Base-by-base conservation (phyloP, 2,329 filamentous ascomycete genomes). In the Ceratocystis alfenasii region DNA sequence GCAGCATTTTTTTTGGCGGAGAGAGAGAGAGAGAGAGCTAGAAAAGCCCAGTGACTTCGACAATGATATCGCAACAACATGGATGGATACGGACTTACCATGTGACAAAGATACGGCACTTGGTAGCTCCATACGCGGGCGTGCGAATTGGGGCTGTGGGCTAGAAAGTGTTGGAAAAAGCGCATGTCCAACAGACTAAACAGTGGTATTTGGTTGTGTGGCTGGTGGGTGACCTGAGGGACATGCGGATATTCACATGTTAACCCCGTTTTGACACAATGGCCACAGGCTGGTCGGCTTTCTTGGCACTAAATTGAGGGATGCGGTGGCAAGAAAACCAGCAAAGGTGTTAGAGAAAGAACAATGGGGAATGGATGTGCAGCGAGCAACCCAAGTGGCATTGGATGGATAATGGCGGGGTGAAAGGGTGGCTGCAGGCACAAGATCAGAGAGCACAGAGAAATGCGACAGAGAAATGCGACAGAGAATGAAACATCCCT, bases 161-260 rank as follows among this genome's bases (percentile, higher is more conserved):
- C 85, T 17, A 87, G 74, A 69, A 87, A 87, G 72, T 87, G 83
- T 72, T 87, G 85, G 70, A 87, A 87, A 72, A 87, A 81, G 46
- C 84, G 81, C 84, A 88, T 86, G 70, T 87, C 85, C 62, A 83
- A 80, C 66, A 85, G 70, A 64, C 78, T 83, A 71, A 86, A 85
- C 0, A 84, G 73, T 2, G 81, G 82, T n/a, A 83, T 78, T 69
- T 82, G 81, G 69, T 80, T 75, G 68, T 81, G 79, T n/a, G 81
- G 81, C 80, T 83, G 69, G 66, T 83, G 80, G 17, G 75, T 76
- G 45, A 83, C 77, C 64, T 77, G 77, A 6, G 80, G 79, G 25
- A 74, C 68, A 6, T 77, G 73, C 3, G 85, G 84, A 72, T 87
- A 87, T 71, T 84, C 81, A 75, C 85, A 87, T 63, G 80, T 79